Evolutionary conservation across 371 early-diverging fungal species (phyloP).

Genomic region (Choanephora cucurbitarum): DNA sequence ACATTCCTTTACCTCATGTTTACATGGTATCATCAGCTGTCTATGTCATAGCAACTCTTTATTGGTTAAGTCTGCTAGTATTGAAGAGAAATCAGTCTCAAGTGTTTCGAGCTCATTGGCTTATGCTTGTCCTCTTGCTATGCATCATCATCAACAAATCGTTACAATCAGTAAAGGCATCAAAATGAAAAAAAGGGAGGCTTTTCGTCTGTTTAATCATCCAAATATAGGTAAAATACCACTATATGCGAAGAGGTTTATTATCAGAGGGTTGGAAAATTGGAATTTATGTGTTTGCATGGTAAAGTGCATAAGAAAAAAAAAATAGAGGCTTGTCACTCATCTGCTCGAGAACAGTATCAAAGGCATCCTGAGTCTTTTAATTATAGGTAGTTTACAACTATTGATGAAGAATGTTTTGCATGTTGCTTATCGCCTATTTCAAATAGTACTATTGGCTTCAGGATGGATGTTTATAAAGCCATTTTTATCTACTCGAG

Average conservation of each 20-base stretch:
- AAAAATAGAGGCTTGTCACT: background rate
- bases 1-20: constrained; percentile 53
- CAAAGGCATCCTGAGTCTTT: constrained; percentile 56
- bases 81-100: constrained; percentile 38
- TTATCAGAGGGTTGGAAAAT: constrained; percentile 58
- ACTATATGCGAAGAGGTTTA: constrained; percentile 50
- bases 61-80: constrained; percentile 40
- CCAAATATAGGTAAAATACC: constrained; percentile 46
- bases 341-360: constrained; percentile 28
- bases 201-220: background rate
- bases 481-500: constrained; percentile 55
- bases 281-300: constrained; percentile 59
- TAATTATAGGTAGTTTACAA: constrained; percentile 45
- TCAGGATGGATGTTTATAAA: constrained; percentile 69
- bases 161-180: constrained; percentile 50
- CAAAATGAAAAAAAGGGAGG: too few relatives aligned
- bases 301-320: constrained; percentile 25
- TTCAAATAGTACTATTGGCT: constrained; percentile 44
- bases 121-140: constrained; percentile 52
- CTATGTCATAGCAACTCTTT: constrained; percentile 33
- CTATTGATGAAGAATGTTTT: constrained; percentile 3
- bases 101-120: constrained; percentile 57
- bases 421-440: background rate
- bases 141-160: constrained; percentile 55
- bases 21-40: constrained; percentile 42